These are phyloP conservation scores for Hericium erinaceus DNA, from an alignment of 768 basidiomycete genomes.

Conservation along the genomic window DNA sequence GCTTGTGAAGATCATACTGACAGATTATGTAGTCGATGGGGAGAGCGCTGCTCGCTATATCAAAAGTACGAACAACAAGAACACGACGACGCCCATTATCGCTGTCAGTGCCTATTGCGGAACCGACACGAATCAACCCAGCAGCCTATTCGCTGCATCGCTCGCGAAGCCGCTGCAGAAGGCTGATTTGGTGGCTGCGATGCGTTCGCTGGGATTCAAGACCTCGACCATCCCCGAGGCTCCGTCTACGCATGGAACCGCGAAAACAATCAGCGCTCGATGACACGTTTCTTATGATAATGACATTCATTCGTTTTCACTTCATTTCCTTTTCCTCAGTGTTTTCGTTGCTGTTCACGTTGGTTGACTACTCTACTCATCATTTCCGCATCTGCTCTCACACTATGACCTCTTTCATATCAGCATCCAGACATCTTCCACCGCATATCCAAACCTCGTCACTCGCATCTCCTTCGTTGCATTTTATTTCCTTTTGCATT, in stretches of 20 bases:
- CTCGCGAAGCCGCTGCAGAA: constrained; percentile 88
- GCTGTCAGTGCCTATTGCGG: constrained; percentile 86
- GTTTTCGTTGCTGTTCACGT: constrained; percentile 2
- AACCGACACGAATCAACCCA: constrained; percentile 51
- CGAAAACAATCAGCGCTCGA: constrained; percentile 6
- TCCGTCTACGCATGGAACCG: background rate
- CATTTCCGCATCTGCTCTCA: background rate
- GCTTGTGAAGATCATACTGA: background rate
- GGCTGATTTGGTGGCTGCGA: constrained; percentile 65
- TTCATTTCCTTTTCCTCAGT: background rate
- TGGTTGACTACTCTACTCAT: background rate
- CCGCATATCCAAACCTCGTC: background rate
- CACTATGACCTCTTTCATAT: background rate
- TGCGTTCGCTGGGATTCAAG: constrained; percentile 89
- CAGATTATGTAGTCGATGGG: constrained; percentile 62
- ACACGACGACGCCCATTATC: constrained; percentile 86
- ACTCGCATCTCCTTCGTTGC: background rate
- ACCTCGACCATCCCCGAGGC: constrained; percentile 59
- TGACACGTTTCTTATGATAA: constrained; percentile 4
- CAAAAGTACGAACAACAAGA: constrained; percentile 93
- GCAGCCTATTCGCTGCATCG: constrained; percentile 69
- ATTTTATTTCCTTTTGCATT: background rate
- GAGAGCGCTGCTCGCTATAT: constrained; percentile 96
- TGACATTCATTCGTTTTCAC: constrained; percentile 2
- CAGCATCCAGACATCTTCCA: background rate